Conservation (phyloP, 2,329 filamentous ascomycete species). For the Pseudogymnoascus sp. region DNA sequence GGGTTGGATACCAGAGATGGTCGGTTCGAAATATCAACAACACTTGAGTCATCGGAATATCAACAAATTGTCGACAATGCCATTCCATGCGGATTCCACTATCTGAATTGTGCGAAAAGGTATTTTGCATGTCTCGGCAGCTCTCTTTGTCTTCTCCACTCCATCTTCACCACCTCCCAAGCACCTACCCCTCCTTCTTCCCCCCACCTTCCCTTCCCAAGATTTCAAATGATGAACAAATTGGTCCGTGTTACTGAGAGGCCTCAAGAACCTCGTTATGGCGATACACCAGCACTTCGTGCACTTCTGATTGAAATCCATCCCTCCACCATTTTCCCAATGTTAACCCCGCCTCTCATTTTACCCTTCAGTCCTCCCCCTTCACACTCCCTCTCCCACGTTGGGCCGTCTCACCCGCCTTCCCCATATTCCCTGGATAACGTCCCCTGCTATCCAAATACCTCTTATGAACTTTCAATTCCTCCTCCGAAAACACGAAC, state of each 20-base stretch:
- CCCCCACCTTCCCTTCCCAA: not conserved
- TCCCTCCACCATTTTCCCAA: not conserved
- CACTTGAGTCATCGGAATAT: not conserved
- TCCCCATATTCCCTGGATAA: not conserved
- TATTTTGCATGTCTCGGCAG: not conserved
- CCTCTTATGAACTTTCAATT: not conserved
- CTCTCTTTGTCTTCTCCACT: not conserved
- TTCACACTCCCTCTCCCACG: not conserved
- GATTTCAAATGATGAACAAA: slow-evolving; percentile 11
- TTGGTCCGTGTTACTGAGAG: slow-evolving; percentile 12
- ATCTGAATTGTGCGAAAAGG: not conserved
- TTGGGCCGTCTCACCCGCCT: not conserved
- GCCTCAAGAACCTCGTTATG: slow-evolving; percentile 8
- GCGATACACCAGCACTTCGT: slow-evolving; percentile 10
- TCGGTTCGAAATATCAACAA: not conserved
- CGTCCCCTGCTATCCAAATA: not conserved
- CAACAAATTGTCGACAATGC: not conserved
- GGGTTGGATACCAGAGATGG: not conserved
- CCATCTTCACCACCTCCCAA: not conserved
- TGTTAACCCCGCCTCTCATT: not conserved
- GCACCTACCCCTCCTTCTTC: not conserved
- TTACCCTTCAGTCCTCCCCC: not conserved
- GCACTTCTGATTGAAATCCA: slow-evolving; percentile 9
- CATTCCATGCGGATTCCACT: not conserved
- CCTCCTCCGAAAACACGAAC: not conserved